A percentile compares a stretch with the other conserved stretches of the same genome.
These are phyloP conservation scores for Xylariaceae sp. DNA, from an alignment of 2,329 filamentous ascomycete genomes.

Conservation along the genomic window DNA sequence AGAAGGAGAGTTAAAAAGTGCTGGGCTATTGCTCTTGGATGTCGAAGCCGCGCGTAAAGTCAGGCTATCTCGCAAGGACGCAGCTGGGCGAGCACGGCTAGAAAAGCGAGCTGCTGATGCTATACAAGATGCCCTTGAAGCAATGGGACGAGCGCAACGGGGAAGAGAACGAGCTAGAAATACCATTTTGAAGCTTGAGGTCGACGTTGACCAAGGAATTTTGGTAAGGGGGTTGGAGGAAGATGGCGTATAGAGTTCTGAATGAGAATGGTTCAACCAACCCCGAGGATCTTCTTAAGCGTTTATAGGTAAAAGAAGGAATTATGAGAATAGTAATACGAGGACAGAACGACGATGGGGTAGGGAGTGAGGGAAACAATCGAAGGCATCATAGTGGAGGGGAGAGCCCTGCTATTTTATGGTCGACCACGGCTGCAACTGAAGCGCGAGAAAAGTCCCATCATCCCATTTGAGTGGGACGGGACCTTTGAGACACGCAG, in stretches of 20 bases:
- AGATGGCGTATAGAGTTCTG: constrained; percentile 10
- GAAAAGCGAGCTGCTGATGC: constrained; percentile 38
- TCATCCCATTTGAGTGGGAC: constrained; percentile 15
- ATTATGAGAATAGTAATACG: neutral
- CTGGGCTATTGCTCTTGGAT: constrained; percentile 38
- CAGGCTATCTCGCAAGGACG: constrained; percentile 35
- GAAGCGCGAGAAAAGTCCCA: constrained; percentile 11
- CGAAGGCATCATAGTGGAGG: constrained; percentile 24
- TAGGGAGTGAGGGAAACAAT: constrained; percentile 12
- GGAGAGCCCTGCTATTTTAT: constrained; percentile 34
- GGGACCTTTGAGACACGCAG: constrained; percentile 25
- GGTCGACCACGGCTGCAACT: constrained; percentile 22
- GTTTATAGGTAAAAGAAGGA: neutral
- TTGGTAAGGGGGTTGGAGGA: neutral
- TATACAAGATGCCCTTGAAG: constrained; percentile 37
- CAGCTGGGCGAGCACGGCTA: constrained; percentile 32
- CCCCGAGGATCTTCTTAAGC: neutral
- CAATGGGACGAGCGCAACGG: constrained; percentile 42
- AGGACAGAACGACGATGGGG: constrained; percentile 16
- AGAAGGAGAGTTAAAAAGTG: constrained; percentile 47
- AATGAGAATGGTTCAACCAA: neutral
- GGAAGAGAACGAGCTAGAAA: constrained; percentile 68
- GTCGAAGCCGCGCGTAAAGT: constrained; percentile 36
- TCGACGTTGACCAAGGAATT: constrained; percentile 17
- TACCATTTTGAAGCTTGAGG: constrained; percentile 48